A percentile compares a stretch with the other conserved stretches of the same genome.
These are phyloP conservation scores for Huntiella moniliformis DNA, from an alignment of 2,329 filamentous ascomycete species.

Conservation along the genomic window DNA sequence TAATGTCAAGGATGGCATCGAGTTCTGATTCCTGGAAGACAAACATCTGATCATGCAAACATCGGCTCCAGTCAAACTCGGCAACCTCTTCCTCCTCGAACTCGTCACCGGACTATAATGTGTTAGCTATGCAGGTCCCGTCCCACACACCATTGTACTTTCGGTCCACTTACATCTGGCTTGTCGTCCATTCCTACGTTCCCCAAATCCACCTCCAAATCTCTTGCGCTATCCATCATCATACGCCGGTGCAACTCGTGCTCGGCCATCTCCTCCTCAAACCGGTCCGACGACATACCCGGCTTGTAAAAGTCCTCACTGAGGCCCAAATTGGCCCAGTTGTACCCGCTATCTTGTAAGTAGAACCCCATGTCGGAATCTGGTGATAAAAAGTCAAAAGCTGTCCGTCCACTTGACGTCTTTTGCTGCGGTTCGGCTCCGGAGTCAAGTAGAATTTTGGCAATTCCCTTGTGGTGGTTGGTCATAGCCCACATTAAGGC, in stretches of 20 bases:
- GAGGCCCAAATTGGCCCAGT: conserved; percentile 42
- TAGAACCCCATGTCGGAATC: conserved; percentile 96
- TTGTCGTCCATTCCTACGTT: conserved; percentile 93
- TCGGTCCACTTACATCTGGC: conserved; percentile 49
- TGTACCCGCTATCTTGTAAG: conserved; percentile 83
- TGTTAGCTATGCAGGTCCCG: background rate
- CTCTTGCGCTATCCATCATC: conserved; percentile 99
- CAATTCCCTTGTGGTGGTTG: conserved; percentile 89
- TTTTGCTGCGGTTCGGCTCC: conserved; percentile 92
- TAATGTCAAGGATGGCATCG: conserved; percentile 76
- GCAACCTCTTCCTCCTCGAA: conserved; percentile 64
- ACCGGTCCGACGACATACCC: conserved; percentile 78
- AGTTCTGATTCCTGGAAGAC: conserved; percentile 94
- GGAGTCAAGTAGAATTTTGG: conserved; percentile 78
- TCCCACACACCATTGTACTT: background rate
- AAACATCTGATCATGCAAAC: conserved; percentile 97
- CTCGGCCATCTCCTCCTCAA: conserved; percentile 94
- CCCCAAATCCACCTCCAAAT: conserved; percentile 87
- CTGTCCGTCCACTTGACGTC: conserved; percentile 81
- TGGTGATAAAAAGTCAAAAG: conserved; percentile 86
- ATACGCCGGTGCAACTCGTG: conserved; percentile 86
- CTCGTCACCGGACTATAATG: conserved; percentile 46
- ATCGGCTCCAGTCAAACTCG: conserved; percentile 90
- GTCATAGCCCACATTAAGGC: conserved; percentile 99
- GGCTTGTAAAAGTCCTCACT: conserved; percentile 88